Evolutionary conservation across 306 rosid genomes (phyloP).

Genomic region (Acacia melanoxylon): DNA sequence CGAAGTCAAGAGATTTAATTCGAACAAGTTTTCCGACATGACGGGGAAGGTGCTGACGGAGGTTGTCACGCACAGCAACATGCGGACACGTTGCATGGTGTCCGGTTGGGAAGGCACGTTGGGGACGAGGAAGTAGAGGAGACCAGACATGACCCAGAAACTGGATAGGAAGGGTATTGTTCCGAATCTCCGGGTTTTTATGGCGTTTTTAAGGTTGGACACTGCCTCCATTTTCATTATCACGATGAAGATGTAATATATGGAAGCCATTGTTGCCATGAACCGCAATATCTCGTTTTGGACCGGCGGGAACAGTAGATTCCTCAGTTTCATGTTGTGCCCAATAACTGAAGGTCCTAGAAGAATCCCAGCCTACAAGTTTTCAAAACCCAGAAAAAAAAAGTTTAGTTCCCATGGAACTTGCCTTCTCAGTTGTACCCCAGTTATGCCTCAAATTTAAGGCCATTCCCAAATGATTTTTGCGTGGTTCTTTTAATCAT

Average conservation of each 20-base stretch:
- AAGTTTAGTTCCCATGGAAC: not conserved
- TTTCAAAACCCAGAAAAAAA: not conserved
- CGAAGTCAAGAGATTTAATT: constrained; percentile 33
- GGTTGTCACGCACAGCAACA: not conserved
- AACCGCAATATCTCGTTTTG: not conserved
- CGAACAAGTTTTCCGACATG: not conserved
- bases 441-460: no score
- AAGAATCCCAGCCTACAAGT: constrained; percentile 38
- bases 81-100: not conserved
- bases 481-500: no score
- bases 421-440: no score
- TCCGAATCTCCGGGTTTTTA: constrained; percentile 31
- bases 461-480: no score
- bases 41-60: not conserved
- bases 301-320: not conserved
- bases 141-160: not conserved
- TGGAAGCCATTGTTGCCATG: not conserved
- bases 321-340: not conserved
- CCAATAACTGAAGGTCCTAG: constrained; percentile 38
- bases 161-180: constrained; percentile 2
- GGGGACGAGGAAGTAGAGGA: not conserved
- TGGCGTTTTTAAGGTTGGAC: constrained; percentile 15
- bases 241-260: constrained; percentile 21
- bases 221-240: constrained; percentile 24
- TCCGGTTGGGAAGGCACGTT: not conserved